Percentiles rank a stretch among this genome's conserved stretches.
phyloP scores from a whole-genome alignment of 1,284 basidiomycete species.

The Malassezia slooffiae region DNA sequence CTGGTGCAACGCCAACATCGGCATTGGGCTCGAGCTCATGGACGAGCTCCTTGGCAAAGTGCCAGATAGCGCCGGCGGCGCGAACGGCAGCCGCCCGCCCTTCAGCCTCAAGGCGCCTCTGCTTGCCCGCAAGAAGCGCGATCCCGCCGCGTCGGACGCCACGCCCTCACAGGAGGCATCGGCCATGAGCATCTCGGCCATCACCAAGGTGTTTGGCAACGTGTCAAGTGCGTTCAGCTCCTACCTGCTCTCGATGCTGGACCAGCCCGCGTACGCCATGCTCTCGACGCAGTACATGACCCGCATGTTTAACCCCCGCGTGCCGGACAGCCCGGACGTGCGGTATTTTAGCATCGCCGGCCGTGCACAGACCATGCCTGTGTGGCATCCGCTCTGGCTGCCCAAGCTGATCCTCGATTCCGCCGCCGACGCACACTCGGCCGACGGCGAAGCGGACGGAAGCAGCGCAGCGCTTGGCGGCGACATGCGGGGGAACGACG shows the following conservation, averaged over 20 bases:
- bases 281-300: conserved; percentile 76
- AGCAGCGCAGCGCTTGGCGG: conserved; percentile 46
- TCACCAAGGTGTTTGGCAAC: conserved; percentile 36
- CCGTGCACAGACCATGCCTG: conserved; percentile 59
- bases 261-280: conserved; percentile 94
- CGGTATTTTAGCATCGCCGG: conserved; percentile 87
- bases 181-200: background rate
- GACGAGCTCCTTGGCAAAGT: conserved; percentile 29
- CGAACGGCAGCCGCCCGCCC: conserved; percentile 20
- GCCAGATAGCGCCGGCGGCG: conserved; percentile 15
- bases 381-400: conserved; percentile 93
- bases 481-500: conserved; percentile 78
- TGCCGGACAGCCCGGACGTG: conserved; percentile 68
- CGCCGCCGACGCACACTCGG: conserved; percentile 48
- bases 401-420: conserved; percentile 83
- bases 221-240: conserved; percentile 73
- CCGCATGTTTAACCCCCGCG: conserved; percentile 77
- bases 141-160: background rate
- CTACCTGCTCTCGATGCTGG: conserved; percentile 77
- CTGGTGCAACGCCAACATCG: conserved; percentile 61
- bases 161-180: background rate
- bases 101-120: conserved; percentile 39
- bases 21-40: conserved; percentile 40
- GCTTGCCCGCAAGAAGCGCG: conserved; percentile 24
- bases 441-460: conserved; percentile 36